Evolutionary conservation across 768 basidiomycete genomes (phyloP).

Genomic region (Pulveroboletus sp.): DNA sequence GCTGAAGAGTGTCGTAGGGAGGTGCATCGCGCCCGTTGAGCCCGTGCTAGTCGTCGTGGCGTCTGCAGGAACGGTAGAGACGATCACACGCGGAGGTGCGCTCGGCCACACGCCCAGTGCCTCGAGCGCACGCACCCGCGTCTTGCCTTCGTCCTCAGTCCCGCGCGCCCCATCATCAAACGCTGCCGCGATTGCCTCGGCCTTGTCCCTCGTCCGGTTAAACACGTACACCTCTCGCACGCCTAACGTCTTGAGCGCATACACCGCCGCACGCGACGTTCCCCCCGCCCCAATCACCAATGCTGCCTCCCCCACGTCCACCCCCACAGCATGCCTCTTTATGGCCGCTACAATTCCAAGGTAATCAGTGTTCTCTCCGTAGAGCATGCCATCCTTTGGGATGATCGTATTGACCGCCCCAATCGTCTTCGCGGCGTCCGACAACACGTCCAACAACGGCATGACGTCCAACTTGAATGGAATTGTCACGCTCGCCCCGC

Average conservation of each 20-base stretch:
- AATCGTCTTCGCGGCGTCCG: conserved; percentile 76
- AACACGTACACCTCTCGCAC: conserved; percentile 73
- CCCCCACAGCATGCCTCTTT: conserved; percentile 37
- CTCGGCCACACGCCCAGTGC: conserved; percentile 52
- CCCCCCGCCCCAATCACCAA: conserved; percentile 95
- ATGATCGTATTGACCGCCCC: conserved; percentile 96
- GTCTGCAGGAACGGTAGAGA: conserved; percentile 83
- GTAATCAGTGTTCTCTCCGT: conserved; percentile 98
- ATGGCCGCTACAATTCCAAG: conserved; percentile 71
- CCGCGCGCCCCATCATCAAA: conserved; percentile 41
- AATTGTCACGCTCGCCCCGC: conserved; percentile 95
- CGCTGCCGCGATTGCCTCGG: conserved; percentile 56
- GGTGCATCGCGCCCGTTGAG: conserved; percentile 33
- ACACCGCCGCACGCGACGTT: conserved; percentile 90
- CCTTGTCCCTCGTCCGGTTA: conserved; percentile 79
- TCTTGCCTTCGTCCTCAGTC: conserved; percentile 9
- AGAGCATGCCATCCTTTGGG: conserved; percentile 41
- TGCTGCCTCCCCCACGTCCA: conserved; percentile 35
- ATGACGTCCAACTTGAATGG: conserved; percentile 93
- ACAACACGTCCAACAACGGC: conserved; percentile 71
- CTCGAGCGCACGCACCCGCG: conserved; percentile 56
- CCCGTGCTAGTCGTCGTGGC: conserved; percentile 39
- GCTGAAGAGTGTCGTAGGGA: conserved; percentile 56
- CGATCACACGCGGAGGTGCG: conserved; percentile 62
- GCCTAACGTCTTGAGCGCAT: conserved; percentile 71